phyloP scores from a whole-genome alignment of 495 filamentous ascomycete genomes.

The Penicillium lagena region DNA sequence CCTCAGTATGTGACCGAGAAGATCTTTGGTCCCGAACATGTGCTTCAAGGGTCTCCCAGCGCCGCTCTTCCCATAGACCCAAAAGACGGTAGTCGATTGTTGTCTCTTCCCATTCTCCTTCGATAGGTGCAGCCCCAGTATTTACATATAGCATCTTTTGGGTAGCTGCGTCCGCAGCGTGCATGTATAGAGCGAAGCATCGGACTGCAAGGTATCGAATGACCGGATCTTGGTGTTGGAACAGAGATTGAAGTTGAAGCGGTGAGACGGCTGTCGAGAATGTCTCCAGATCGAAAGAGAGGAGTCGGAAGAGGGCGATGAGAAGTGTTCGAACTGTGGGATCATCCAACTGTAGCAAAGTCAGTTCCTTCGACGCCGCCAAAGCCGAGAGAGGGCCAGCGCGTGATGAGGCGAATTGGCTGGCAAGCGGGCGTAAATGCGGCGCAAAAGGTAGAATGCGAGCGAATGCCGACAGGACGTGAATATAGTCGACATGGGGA shows the following conservation, averaged over 20 bases:
- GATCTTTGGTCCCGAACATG: slow-evolving; percentile 13
- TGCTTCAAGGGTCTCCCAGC: slow-evolving; percentile 30
- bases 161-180: slow-evolving; percentile 71
- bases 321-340: slow-evolving; percentile 39
- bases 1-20: slow-evolving; percentile 13
- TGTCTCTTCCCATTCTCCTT: slow-evolving; percentile 69
- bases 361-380: slow-evolving; percentile 31
- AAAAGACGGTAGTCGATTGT: slow-evolving; percentile 80
- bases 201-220: slow-evolving; percentile 78
- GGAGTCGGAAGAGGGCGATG: slow-evolving; percentile 67
- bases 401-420: slow-evolving; percentile 38
- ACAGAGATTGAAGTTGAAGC: slow-evolving; percentile 58
- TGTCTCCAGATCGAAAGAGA: slow-evolving; percentile 61
- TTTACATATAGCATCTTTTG: slow-evolving; percentile 62
- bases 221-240: slow-evolving; percentile 50
- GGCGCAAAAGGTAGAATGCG: slow-evolving; percentile 74
- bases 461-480: slow-evolving; percentile 65
- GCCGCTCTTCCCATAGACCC: slow-evolving; percentile 67
- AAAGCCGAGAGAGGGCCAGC: slow-evolving; percentile 33
- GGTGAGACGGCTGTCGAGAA: slow-evolving; percentile 59
- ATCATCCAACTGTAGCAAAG: slow-evolving; percentile 30
- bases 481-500: slow-evolving; percentile 36
- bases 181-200: slow-evolving; percentile 69
- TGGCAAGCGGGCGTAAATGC: slow-evolving; percentile 49
- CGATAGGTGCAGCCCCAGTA: slow-evolving; percentile 52